Base-by-base conservation (phyloP, 2,329 filamentous ascomycete genomes). In the Botrytis elliptica region DNA sequence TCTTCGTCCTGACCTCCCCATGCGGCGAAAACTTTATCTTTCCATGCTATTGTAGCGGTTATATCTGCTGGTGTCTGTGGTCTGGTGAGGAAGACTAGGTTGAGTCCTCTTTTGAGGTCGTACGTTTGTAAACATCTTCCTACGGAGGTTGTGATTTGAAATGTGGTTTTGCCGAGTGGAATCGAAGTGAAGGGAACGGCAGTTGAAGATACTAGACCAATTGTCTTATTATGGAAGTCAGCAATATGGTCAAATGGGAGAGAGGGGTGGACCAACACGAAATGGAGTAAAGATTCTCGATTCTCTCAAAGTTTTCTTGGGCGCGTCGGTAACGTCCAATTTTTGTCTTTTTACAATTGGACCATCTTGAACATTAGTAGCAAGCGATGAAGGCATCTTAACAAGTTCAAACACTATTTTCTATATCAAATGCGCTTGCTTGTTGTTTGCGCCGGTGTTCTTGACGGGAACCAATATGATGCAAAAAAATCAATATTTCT, bases 91-190 rank as follows among this genome's bases (percentile, higher is more conserved):
- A 99, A 99, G 79, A 98, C 90, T 68, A 99, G 89, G 79, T 97
- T 95, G 75, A 99, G 88, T 65, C 95, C 95, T 79, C 91, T 90
- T 82, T 92, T 93, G 75, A 99, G 85, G 82, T 99, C 96, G 85
- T 99, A 99, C 0, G 96, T 99, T 83, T 99, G 96, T 65, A 99
- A 88, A 74, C 92, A 93, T 79, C 91, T 89, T 76, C 95, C 96
- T 75, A 97, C 93, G 0, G 94, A 98, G 44, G 96, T 99, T 49
- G 96, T 98, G 83, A 99, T 94, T 82, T 99, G 96, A 81, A 97
- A 99, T 5, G 94, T 97, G 0, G 93, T 95, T 84, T 97, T 97
- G 74, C 96, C 96, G 25, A 97, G 86, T 0, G 95, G 93, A 46
- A 97, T 88, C 9, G 92, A 92, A 3, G 95, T 95, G 81, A 99